A percentile compares a stretch with the other conserved stretches of the same genome.
These are phyloP conservation scores for Anthracocystis setariae DNA, from an alignment of 1,284 basidiomycete genomes.

Conservation along the genomic window DNA sequence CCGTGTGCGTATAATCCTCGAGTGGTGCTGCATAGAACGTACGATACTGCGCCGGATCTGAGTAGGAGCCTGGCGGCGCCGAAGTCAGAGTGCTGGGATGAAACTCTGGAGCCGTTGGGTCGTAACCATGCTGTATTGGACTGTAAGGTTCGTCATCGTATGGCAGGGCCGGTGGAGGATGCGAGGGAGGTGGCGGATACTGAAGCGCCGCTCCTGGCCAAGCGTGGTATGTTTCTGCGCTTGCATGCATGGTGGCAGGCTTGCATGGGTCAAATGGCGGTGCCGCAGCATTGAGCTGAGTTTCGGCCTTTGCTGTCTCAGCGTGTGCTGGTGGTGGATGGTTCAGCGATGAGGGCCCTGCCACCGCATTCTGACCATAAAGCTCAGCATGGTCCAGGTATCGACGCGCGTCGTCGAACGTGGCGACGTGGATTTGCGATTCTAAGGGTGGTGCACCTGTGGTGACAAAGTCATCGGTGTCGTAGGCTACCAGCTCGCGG, in stretches of 20 bases:
- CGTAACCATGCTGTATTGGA: slow-evolving; percentile 14
- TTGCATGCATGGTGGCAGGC: background rate
- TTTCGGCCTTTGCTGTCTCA: background rate
- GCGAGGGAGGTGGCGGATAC: slow-evolving; percentile 15
- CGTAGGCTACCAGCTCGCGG: slow-evolving; percentile 28
- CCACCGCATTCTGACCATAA: background rate
- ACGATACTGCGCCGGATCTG: slow-evolving; percentile 12
- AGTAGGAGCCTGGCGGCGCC: slow-evolving; percentile 9
- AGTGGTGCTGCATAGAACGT: slow-evolving; percentile 1
- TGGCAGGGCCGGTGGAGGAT: slow-evolving; percentile 21
- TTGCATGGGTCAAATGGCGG: slow-evolving; percentile 1
- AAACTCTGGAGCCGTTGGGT: slow-evolving; percentile 28
- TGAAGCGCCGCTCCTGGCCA: slow-evolving; percentile 5
- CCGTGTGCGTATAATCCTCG: background rate
- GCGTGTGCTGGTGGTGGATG: background rate
- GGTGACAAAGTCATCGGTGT: slow-evolving; percentile 13
- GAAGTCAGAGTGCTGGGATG: slow-evolving; percentile 5
- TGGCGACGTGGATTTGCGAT: background rate
- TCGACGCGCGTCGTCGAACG: slow-evolving; percentile 7
- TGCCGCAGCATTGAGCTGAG: background rate
- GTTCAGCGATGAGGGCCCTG: slow-evolving; percentile 10
- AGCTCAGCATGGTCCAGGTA: background rate
- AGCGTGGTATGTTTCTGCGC: background rate
- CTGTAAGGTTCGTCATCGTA: slow-evolving; percentile 2
- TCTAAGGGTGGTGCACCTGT: background rate